phyloP scores from a whole-genome alignment of 345 rosid genomes.

The Camelina laxa region DNA sequence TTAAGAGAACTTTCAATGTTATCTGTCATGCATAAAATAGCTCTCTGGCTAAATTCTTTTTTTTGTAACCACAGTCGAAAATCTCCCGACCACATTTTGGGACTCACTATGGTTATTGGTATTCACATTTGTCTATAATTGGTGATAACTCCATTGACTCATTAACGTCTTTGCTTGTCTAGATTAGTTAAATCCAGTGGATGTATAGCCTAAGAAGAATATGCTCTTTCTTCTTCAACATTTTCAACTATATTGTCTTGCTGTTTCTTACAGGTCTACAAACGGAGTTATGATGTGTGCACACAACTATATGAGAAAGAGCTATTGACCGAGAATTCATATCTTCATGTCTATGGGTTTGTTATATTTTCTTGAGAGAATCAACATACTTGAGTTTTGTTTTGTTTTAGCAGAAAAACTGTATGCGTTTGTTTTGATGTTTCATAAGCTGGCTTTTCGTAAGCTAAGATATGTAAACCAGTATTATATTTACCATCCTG shows the following conservation, averaged over 20 bases:
- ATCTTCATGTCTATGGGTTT: constrained; percentile 84
- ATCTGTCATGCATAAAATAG: constrained; percentile 10
- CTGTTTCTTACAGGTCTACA: constrained; percentile 70
- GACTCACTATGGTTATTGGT: constrained; percentile 19
- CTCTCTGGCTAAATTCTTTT: constrained; percentile 15
- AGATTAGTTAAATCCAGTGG: constrained; percentile 7
- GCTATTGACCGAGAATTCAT: constrained; percentile 81
- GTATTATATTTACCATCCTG: constrained; percentile 26
- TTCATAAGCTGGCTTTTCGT: neutral
- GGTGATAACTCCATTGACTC: constrained; percentile 4
- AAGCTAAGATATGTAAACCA: constrained; percentile 7
- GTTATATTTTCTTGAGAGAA: constrained; percentile 40
- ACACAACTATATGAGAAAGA: constrained; percentile 91
- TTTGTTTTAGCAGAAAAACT: neutral
- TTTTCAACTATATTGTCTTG: constrained; percentile 16
- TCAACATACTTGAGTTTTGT: constrained; percentile 4
- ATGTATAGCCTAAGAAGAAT: constrained; percentile 7
- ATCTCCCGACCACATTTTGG: constrained; percentile 14
- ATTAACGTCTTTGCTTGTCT: constrained; percentile 20
- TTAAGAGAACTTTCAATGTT: constrained; percentile 15
- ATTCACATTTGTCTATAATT: constrained; percentile 18
- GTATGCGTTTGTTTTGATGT: constrained; percentile 20
- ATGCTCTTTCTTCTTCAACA: neutral
- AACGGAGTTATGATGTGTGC: constrained; percentile 82
- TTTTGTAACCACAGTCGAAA: neutral